Base-by-base conservation (phyloP, 805 yeast genomes). In the Danielia reshetovae region DNA sequence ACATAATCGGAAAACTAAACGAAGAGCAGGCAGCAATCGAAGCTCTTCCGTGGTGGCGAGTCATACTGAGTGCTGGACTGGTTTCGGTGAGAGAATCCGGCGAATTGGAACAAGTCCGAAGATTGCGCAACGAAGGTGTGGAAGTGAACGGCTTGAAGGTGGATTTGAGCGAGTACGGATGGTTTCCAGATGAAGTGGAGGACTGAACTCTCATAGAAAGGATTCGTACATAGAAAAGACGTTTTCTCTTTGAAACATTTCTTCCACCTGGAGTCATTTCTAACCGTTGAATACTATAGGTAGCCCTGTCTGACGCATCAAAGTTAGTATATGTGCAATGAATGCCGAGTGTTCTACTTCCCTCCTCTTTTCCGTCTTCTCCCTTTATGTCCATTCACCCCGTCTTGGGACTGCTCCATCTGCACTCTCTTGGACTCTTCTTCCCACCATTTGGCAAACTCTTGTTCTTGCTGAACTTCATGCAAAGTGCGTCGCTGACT, bases 381-480 rank as follows among this genome's bases (percentile, higher is more conserved):
- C 19, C 27, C 15, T 9, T 7, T 19, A 11, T 28, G 31, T 7
- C 28, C 33, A 17, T 34, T 15, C 16, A n/a, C n/a, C n/a, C n/a
- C n/a, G n/a, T n/a, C 18, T 36, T 27, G 30, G 21, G 26, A 13
- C 39, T 18, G 15, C 32, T 30, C 41, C 57, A 62, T 50, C 52
- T 82, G 90, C 6, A 81, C 82, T 33, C 72, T 66, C n/a, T 67
- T 66, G 35, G 86, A 71, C 51, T 88, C 96, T 44, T 75, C 78
- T 24, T 75, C 82, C 89, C 95, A 88, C 96, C 96, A 88, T 40
- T 64, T 72, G 18, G 81, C 88, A 63, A 88, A 88, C 51, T 81
- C 87, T 50, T 85, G 85, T 43, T 88, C 96, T 45, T 80, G 81
- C 51, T 80, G 81, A 29, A 83, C 73, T 38, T 88, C 95, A 29